Percentiles rank a stretch among this genome's conserved stretches.
These are phyloP conservation scores for Kluyveromyces sp. DNA, from an alignment of 1,139 yeast species.

Conservation along the genomic window DNA sequence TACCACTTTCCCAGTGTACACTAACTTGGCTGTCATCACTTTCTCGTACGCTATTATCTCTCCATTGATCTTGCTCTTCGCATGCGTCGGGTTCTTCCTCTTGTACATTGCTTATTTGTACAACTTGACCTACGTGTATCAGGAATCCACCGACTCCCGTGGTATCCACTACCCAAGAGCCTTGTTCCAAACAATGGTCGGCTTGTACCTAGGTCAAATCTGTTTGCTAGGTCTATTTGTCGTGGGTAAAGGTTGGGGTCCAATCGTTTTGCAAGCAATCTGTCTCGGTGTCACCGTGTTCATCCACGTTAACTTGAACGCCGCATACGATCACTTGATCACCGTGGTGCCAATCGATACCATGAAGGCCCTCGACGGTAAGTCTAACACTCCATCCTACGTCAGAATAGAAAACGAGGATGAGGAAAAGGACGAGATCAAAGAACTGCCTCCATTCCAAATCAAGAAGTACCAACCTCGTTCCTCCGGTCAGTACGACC, in stretches of 20 bases:
- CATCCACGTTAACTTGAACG: constrained; percentile 52
- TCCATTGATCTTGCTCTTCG: constrained; percentile 67
- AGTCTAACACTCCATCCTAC: constrained; percentile 52
- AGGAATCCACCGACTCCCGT: constrained; percentile 62
- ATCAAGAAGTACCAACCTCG: constrained; percentile 22
- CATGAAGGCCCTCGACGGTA: constrained; percentile 61
- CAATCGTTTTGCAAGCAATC: constrained; percentile 68
- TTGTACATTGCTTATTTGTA: constrained; percentile 74
- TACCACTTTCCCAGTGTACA: constrained; percentile 75
- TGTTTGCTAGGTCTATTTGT: constrained; percentile 80
- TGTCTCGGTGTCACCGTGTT: constrained; percentile 56
- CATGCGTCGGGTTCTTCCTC: constrained; percentile 59
- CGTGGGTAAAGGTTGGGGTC: constrained; percentile 94
- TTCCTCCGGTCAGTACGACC: constrained; percentile 11
- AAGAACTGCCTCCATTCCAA: constrained; percentile 25
- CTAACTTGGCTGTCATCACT: constrained; percentile 73
- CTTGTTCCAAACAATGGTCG: constrained; percentile 78
- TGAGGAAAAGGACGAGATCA: constrained; percentile 13
- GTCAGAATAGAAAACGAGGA: constrained; percentile 12
- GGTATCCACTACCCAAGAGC: constrained; percentile 88
- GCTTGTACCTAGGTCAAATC: constrained; percentile 78
- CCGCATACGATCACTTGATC: constrained; percentile 59
- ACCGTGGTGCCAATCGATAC: constrained; percentile 55
- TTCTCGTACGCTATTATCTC: constrained; percentile 76
- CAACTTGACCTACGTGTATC: constrained; percentile 65